Base-by-base conservation (phyloP, 208 protist species). In the Zelonia costaricensis region DNA sequence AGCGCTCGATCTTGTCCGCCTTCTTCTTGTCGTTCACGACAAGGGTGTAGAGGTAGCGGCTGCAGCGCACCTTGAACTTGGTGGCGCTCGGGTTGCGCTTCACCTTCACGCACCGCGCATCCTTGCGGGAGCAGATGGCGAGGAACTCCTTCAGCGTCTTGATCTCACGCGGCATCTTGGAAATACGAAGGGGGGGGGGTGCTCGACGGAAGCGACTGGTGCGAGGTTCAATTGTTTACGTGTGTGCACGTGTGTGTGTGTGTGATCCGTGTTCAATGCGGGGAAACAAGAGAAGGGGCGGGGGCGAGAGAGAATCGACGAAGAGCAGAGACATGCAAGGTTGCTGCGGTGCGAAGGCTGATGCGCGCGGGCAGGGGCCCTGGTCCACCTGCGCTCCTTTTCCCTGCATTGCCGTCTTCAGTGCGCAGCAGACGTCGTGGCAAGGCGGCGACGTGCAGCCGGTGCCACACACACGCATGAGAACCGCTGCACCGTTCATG, bases 41-140 rank as follows among this genome's bases (percentile, higher is more conserved):
- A 23, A 95, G 76, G 22, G 92, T 97, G 88, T 97, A 97, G 49
- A 97, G 86, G 81, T 88, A 97, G 56, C 84, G 82, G 75, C 85
- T 92, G 89, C 89, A 95, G 80, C 92, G 85, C 30, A 97, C 92
- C 88, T 97, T 97, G 84, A 97, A 97, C 86, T 97, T 97, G 65
- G 89, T 94, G 43, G 68, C 75, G 49, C 59, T 80, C 22, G 77
- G 74, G 88, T 97, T 97, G 64, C 76, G 83, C 86, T 97, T 97
- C 42, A 97, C 84, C 89, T 95, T 95, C 72, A 97, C 92, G 70
- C 86, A 93, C 61, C 87, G 88, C 42, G 84, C 87, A 76, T 97
- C 92, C 78, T 90, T 93, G 76, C 92, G 89, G 72, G 83, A 80
- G 89, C 92, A 97, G 78, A 95, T 90, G 63, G 86, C 73, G 70